Conservation (phyloP, 1,284 basidiomycete species). For the Hemileia vastatrix region DNA sequence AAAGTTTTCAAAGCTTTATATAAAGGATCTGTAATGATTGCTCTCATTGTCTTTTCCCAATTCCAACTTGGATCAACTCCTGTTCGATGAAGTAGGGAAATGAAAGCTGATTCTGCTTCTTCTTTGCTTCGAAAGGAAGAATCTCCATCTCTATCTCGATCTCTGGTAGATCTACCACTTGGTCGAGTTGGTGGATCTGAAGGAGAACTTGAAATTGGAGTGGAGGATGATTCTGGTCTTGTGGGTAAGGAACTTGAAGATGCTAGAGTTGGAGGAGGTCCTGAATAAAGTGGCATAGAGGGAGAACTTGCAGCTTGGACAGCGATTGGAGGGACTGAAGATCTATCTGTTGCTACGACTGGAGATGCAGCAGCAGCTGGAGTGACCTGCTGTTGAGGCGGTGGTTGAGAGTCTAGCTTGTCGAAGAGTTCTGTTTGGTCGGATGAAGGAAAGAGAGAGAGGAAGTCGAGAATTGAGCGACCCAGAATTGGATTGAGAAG, state of each 20-base stretch:
- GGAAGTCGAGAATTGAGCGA: neutral
- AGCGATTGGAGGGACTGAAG: neutral
- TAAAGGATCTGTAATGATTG: conserved; percentile 90
- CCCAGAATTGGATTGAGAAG: neutral
- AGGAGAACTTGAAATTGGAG: neutral
- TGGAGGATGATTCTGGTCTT: conserved; percentile 4
- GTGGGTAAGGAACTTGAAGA: conserved; percentile 22
- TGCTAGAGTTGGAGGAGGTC: conserved; percentile 14
- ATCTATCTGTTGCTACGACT: neutral
- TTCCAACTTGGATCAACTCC: conserved; percentile 85
- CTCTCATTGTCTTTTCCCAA: conserved; percentile 95
- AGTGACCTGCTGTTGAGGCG: neutral
- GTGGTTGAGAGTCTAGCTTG: conserved; percentile 21
- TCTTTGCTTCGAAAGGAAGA: conserved; percentile 74
- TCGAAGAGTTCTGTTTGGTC: conserved; percentile 30
- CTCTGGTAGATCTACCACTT: conserved; percentile 7
- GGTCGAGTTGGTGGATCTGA: neutral
- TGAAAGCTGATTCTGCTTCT: conserved; percentile 87
- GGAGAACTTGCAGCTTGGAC: neutral
- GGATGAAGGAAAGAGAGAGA: neutral
- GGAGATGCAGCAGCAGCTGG: conserved; percentile 6
- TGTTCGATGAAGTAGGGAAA: conserved; percentile 72
- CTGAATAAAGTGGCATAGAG: conserved; percentile 10
- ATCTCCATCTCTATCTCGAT: conserved; percentile 57
- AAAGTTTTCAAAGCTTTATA: conserved; percentile 88